phyloP scores from a whole-genome alignment of 495 filamentous ascomycete species.

The Massariosphaeria phaeospora region DNA sequence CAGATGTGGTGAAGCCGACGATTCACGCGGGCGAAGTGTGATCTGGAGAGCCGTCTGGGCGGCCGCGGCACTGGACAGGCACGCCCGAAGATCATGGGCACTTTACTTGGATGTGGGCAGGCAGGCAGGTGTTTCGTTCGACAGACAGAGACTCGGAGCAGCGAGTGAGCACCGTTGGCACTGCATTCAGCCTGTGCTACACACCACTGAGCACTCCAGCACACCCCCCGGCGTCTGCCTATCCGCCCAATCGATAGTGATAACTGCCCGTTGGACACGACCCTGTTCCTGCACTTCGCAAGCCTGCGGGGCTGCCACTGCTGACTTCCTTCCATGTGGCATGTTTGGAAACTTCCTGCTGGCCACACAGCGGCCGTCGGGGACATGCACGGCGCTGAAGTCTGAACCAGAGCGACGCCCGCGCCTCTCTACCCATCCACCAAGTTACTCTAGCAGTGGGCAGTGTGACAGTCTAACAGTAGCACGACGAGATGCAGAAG shows the following conservation, averaged over 20 bases:
- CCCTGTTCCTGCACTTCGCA: conserved; percentile 12
- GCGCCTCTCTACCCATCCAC: too few relatives aligned
- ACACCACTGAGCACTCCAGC: too few relatives aligned
- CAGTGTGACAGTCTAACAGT: too few relatives aligned
- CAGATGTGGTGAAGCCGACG: too few relatives aligned
- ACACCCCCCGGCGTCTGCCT: conserved; percentile 23
- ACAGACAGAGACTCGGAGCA: background rate
- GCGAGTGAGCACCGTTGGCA: background rate
- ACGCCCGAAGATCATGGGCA: too few relatives aligned
- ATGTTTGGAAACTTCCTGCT: conserved; percentile 28
- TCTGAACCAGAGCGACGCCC: background rate
- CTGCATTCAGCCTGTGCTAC: conserved; percentile 21
- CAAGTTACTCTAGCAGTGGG: too few relatives aligned
- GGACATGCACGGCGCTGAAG: background rate
- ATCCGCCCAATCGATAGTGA: conserved; percentile 34
- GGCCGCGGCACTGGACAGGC: too few relatives aligned
- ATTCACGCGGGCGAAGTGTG: too few relatives aligned
- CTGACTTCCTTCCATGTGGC: conserved; percentile 25
- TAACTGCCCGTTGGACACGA: conserved; percentile 28
- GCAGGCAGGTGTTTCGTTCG: conserved; percentile 21
- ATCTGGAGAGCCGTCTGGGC: background rate
- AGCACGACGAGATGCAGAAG: conserved; percentile 11
- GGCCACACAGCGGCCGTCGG: conserved; percentile 3
- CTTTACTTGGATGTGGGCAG: too few relatives aligned
- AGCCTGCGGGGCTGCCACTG: conserved; percentile 1